Evolutionary conservation across 2,329 filamentous ascomycete genomes (phyloP), one percentile per base, ranked within the genome.

Genomic region (Mollisia scopiformis): DNA sequence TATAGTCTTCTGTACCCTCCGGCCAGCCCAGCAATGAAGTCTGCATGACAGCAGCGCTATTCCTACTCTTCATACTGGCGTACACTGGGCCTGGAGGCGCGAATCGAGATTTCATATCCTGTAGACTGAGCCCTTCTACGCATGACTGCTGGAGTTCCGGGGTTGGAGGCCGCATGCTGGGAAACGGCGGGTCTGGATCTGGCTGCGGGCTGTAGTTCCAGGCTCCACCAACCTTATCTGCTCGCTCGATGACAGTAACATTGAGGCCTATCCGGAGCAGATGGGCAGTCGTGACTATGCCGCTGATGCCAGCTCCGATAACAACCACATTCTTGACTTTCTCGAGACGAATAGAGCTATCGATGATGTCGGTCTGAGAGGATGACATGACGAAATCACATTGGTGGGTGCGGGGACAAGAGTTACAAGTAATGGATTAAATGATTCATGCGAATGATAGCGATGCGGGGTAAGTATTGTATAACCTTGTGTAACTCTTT

Each of bases 1-100:
- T 83, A 61, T 84, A 84, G 16, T 86, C 83, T 2, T 81, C 80
- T 0, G 86, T 89, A 0, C 82, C 84, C 6, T 80, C 73, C 0
- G 86, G 85, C 82, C 88, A 91, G 0, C 69, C 63, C 3, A 75
- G 71, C 1, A 83, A 71, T 8, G 73, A 75, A 59, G 75, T 80
- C 43, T 74, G 72, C 74, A 83, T 77, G 2, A n/a, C n/a, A n/a
- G n/a, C n/a, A n/a, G n/a, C n/a, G n/a, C n/a, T n/a, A n/a, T n/a
- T n/a, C n/a, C 30, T 58, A 35, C 30, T 58, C 37, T 51, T 58
- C 41, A 58, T 31, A 31, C 35, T 37, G 2, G 23, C 28, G 39
- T 58, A 58, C 21, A 37, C 55, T 39, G 55, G 55, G 23, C 55
- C 55, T 27, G 14, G 43, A 27, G 55, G 55, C 6, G 43, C 55